phyloP scores from a whole-genome alignment of 495 filamentous ascomycete species.

The Tuber magnatum region DNA sequence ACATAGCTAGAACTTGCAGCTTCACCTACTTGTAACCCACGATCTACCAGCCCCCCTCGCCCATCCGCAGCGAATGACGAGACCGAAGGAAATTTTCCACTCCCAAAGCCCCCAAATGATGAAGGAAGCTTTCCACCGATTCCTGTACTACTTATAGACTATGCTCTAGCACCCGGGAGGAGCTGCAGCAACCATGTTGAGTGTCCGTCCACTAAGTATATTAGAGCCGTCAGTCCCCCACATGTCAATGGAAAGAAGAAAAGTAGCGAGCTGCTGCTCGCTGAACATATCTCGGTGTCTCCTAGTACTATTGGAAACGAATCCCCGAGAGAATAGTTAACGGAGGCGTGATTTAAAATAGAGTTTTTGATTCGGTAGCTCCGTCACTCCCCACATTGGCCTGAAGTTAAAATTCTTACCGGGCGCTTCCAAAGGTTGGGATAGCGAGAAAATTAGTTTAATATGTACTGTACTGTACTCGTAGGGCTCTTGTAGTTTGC shows the following conservation, averaged over 20 bases:
- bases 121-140: not conserved
- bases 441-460: not conserved
- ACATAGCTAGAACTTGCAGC: not conserved
- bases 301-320: not conserved
- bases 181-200: not conserved
- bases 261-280: not conserved
- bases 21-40: not conserved
- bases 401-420: not conserved
- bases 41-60: not conserved
- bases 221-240: not conserved
- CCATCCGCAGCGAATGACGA: not conserved
- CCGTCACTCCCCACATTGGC: not conserved
- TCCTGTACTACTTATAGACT: not conserved
- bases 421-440: not conserved
- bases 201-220: not conserved
- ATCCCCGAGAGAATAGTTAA: not conserved
- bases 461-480: not conserved
- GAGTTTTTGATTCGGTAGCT: not conserved
- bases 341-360: not conserved
- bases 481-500: not conserved
- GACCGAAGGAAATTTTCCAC: not conserved
- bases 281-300: not conserved
- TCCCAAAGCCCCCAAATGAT: not conserved
- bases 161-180: not conserved
- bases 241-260: not conserved